These are phyloP conservation scores for Leishmania amazonensis DNA, from an alignment of 208 protist species.

Conservation along the genomic window DNA sequence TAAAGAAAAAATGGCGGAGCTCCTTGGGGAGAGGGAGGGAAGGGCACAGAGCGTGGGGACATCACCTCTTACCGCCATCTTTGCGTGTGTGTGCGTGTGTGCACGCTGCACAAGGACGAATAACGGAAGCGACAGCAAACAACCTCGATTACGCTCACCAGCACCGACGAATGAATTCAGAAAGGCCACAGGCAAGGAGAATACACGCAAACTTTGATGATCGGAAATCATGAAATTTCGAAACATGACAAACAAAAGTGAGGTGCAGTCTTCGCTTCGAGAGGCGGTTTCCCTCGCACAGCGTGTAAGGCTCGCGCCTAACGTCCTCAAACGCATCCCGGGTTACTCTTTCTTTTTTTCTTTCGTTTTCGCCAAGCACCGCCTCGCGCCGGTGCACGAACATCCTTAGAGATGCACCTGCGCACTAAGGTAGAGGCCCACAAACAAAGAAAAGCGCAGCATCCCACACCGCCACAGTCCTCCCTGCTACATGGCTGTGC, in stretches of 20 bases:
- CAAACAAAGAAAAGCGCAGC: neutral
- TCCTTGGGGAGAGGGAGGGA: neutral
- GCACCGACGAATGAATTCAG: neutral
- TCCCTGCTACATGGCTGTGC: conserved; percentile 3
- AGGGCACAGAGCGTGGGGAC: neutral
- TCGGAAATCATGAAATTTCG: too few relatives aligned
- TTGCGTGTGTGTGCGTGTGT: neutral
- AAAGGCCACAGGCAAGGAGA: neutral
- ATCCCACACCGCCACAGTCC: neutral
- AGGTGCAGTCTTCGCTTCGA: neutral
- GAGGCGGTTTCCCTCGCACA: neutral
- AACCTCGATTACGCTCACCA: neutral
- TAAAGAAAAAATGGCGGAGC: neutral
- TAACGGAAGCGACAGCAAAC: neutral
- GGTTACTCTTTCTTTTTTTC: neutral
- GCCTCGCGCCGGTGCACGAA: neutral
- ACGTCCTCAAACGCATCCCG: neutral
- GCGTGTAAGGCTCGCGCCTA: neutral
- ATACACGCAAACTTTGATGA: neutral
- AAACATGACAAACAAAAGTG: neutral
- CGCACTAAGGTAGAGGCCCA: neutral
- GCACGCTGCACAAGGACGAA: neutral
- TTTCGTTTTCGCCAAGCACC: too few relatives aligned
- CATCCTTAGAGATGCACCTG: neutral
- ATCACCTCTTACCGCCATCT: neutral